These are phyloP conservation scores for barley (Hordeum vulgare) DNA, from an alignment of 176 grass and related monocot species.

Conservation along the genomic window MorexV3_pseudomolecules_assembly NC_058519.1:628781557-628782056, in stretches of 20 bases:
- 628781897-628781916: background rate
- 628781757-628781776: slow-evolving; percentile 71
- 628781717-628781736: slow-evolving; percentile 69
- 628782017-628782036: background rate
- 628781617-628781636: background rate
- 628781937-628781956: background rate
- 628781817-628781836: slow-evolving; percentile 91
- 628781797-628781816: slow-evolving; percentile 40
- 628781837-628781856: slow-evolving; percentile 83
- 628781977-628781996: background rate
- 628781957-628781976: background rate
- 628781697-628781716: slow-evolving; percentile 57
- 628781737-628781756: slow-evolving; percentile 82
- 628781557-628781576: background rate
- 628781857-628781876: slow-evolving; percentile 88
- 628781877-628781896: background rate
- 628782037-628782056: background rate
- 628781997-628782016: background rate
- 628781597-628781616: background rate
- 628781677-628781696: slow-evolving; percentile 68
- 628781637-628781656: slow-evolving; percentile 10
- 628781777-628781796: slow-evolving; percentile 45
- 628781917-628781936: background rate
- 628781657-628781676: slow-evolving; percentile 76
- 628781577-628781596: background rate